Base-by-base conservation (phyloP, 352 stramenopile genomes). In the Phytophthora europaea region DNA sequence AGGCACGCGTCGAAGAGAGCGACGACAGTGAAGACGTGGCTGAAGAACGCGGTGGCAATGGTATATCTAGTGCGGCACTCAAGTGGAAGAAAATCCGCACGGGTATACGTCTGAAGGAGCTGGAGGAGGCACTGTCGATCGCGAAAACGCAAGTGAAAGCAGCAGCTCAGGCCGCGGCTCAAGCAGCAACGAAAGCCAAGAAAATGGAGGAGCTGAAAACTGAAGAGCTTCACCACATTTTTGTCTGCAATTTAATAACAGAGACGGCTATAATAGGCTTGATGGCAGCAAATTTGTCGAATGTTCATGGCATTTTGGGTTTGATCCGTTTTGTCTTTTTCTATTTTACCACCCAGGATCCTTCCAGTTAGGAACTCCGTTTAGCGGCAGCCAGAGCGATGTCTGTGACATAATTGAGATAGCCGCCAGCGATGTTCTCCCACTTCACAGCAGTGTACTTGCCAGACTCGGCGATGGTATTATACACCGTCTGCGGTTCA, bases 61-160 rank as follows among this genome's bases (percentile, higher is more conserved):
- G 9, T 9, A 4, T 53, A 4, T 53, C 47, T 9, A 53, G 20
- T 8, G 47, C 47, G 9, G 47, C 47, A 20, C n/a, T 26, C 47
- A 53, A 53, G 47, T 53, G 47, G 47, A 53, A 28, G 47, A 53
- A 53, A 15, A 31, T 53, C 18, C 47, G 47, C n/a, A 53, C 20
- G n/a, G 28, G 47, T 53, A 7, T 7, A 10, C 47, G 47, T 31
- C 47, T 53, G 8, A 53, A 53, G 20, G 47, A 53, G 47, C 47
- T 53, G 3, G 9, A 53, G 9, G 47, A 53, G 20, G 47, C 47
- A 8, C 47, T 53, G 20, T 26, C 47, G 20, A 53, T 53, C 47
- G 47, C n/a, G n/a, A 53, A 53, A 53, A 28, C 2, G 10, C 6
- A 53, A 28, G 47, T 53, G 47, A 53, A 28, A 18, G 9, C 10